A percentile compares a stretch with the other conserved stretches of the same genome.
These are phyloP conservation scores for Fraxinus americana DNA, from an alignment of 257 asterid genomes.

Conservation along the genomic window DNA sequence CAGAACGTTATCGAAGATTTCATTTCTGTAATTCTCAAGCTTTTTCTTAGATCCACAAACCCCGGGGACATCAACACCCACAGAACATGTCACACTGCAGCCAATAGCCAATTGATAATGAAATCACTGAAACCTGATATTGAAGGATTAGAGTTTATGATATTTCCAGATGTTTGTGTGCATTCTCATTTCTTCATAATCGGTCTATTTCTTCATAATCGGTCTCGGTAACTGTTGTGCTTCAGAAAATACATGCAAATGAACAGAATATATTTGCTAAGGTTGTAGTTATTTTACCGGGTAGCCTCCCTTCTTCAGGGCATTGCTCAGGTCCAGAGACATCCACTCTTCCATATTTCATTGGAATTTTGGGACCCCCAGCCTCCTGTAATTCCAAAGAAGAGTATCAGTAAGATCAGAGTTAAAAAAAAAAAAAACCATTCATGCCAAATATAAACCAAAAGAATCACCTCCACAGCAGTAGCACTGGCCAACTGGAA, in stretches of 20 bases:
- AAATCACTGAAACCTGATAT: neutral
- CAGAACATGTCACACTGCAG: neutral
- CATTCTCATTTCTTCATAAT: constrained; percentile 7
- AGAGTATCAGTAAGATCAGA: constrained; percentile 20
- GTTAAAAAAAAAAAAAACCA: too few relatives aligned
- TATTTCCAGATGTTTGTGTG: neutral
- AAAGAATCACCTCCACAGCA: constrained; percentile 70
- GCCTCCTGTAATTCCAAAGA: constrained; percentile 64
- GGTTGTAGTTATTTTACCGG: constrained; percentile 55
- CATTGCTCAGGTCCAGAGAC: constrained; percentile 80
- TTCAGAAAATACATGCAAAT: constrained; percentile 2
- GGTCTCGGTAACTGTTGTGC: neutral
- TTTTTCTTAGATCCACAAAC: neutral
- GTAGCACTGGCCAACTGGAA: constrained; percentile 98
- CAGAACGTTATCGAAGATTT: neutral
- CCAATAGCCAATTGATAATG: neutral
- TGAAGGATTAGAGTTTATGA: constrained; percentile 15
- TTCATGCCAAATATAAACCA: too few relatives aligned
- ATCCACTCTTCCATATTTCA: constrained; percentile 97
- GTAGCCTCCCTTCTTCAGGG: constrained; percentile 99
- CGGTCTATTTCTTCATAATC: constrained; percentile 6
- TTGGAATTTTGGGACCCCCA: constrained; percentile 95
- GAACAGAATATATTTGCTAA: constrained; percentile 15
- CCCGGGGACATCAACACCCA: neutral
- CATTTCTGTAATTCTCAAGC: neutral